Conservation (phyloP, 768 basidiomycete species). For the Dacryopinax primogenitus region DNA sequence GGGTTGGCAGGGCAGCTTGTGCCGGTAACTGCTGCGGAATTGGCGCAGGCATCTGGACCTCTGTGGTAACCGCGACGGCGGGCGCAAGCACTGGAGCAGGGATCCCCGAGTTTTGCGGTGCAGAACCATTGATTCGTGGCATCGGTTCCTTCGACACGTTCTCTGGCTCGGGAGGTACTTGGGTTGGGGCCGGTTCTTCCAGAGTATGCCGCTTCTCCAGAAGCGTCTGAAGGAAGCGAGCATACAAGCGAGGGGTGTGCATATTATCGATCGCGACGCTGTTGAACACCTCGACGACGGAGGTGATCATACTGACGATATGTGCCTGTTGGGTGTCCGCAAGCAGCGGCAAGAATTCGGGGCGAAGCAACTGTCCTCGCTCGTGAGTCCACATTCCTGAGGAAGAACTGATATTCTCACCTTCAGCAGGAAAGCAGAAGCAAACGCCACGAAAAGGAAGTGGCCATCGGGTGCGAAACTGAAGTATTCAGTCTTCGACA, state of each 20-base stretch:
- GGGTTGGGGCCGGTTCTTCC: not conserved
- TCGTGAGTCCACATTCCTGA: not conserved
- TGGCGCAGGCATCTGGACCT: not conserved
- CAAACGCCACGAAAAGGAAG: constrained; percentile 68
- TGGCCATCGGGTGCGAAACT: constrained; percentile 69
- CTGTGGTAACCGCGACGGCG: not conserved
- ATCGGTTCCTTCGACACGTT: not conserved
- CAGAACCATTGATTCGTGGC: not conserved
- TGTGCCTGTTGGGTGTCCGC: constrained; percentile 52
- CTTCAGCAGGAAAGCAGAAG: constrained; percentile 72
- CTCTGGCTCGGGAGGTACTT: not conserved
- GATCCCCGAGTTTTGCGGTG: not conserved
- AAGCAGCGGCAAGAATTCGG: constrained; percentile 55
- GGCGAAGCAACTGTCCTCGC: constrained; percentile 46
- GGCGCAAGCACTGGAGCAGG: not conserved
- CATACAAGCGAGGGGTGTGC: constrained; percentile 68
- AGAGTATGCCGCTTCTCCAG: constrained; percentile 33
- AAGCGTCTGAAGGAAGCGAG: constrained; percentile 63
- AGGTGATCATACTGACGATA: constrained; percentile 58
- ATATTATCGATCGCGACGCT: constrained; percentile 69
- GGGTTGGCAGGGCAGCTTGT: not conserved
- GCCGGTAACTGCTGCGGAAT: not conserved
- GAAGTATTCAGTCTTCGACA: constrained; percentile 64
- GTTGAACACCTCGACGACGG: constrained; percentile 57
- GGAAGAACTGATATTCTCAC: constrained; percentile 26